Conservation (phyloP, 2,329 filamentous ascomycete genomes). For the Cryphonectria japonica region DNA sequence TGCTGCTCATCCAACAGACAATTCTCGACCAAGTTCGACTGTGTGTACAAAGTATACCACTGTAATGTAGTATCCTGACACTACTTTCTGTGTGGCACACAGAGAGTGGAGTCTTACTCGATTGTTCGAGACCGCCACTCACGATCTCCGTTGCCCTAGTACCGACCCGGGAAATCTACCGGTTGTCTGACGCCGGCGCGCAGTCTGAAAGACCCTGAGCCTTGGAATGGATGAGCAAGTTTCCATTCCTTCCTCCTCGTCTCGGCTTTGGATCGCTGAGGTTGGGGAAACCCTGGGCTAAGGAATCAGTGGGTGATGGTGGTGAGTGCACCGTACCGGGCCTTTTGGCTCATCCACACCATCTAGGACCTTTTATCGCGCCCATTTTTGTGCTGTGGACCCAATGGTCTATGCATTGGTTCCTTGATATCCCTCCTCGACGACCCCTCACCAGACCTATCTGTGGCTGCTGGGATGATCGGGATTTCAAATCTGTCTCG, state of each 20-base stretch:
- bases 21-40: not conserved
- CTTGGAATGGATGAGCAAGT: conserved; percentile 13
- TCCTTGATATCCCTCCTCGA: not conserved
- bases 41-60: not conserved
- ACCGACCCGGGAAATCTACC: not conserved
- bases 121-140: not conserved
- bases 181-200: conserved; percentile 8
- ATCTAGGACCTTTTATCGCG: not conserved
- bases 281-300: not conserved
- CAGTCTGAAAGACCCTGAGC: not conserved
- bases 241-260: not conserved
- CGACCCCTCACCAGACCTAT: not conserved
- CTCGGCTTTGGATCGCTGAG: not conserved
- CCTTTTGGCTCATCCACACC: not conserved
- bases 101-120: not conserved
- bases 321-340: not conserved
- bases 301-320: not conserved
- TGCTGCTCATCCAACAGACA: not conserved
- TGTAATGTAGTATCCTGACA: not conserved
- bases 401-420: not conserved
- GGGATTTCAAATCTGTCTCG: not conserved
- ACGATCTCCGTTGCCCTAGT: not conserved
- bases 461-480: conserved; percentile 2
- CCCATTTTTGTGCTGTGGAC: not conserved
- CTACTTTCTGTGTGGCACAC: not conserved